Percentiles rank a stretch among this genome's conserved stretches.
phyloP scores from a whole-genome alignment of 805 yeast genomes.

The Cyberlindnera japonica region DNA sequence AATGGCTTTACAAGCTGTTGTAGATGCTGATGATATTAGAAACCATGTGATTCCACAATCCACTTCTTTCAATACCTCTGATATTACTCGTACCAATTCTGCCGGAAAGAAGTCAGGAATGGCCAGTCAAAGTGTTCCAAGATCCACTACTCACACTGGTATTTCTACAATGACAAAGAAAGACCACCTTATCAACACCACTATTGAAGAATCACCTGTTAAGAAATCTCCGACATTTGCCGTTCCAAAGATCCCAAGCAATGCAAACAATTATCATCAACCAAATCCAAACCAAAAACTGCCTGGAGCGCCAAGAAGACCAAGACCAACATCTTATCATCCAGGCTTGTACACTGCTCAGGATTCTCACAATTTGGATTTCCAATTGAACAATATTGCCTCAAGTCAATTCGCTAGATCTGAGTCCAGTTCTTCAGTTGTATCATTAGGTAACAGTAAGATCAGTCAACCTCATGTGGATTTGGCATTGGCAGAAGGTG shows the following conservation, averaged over 20 bases:
- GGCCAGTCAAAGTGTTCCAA: constrained; percentile 24
- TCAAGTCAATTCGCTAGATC: constrained; percentile 31
- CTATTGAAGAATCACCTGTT: constrained; percentile 26
- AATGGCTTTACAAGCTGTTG: constrained; percentile 68
- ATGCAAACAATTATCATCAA: constrained; percentile 17
- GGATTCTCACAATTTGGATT: constrained; percentile 7
- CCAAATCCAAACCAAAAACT: constrained; percentile 24
- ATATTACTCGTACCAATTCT: constrained; percentile 16
- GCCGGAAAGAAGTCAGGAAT: constrained; percentile 13
- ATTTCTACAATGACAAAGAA: constrained; percentile 17
- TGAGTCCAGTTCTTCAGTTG: constrained; percentile 39
- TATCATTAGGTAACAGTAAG: constrained; percentile 30
- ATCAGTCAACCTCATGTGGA: constrained; percentile 35
- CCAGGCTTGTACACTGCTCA: constrained; percentile 46
- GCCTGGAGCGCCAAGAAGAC: constrained; percentile 50
- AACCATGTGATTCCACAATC: constrained; percentile 19
- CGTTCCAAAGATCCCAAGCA: constrained; percentile 25
- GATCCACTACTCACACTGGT: constrained; percentile 35
- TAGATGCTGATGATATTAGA: constrained; percentile 50
- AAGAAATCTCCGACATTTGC: constrained; percentile 18
- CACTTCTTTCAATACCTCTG: constrained; percentile 22
- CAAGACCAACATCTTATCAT: constrained; percentile 82
- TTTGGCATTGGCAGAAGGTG: constrained; percentile 34
- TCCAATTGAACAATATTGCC: constrained; percentile 16
- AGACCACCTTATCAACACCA: constrained; percentile 14